Conservation (phyloP, 2,329 filamentous ascomycete genomes). For the Ramichloridium luteum region DNA sequence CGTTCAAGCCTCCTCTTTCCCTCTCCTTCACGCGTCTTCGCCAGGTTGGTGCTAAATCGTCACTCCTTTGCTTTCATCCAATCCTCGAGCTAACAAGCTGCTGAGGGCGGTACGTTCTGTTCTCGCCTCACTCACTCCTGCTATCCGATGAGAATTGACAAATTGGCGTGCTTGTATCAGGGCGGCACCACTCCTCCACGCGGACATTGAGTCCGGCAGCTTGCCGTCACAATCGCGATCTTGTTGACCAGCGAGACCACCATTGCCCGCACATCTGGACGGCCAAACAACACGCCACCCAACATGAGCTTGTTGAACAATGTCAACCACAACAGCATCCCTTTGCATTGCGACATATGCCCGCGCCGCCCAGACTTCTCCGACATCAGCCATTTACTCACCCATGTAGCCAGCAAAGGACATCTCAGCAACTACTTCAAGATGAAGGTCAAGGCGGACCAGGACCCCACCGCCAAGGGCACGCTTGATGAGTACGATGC, state of each 20-base stretch:
- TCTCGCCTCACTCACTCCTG: no score
- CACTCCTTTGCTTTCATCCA: constrained; percentile 14
- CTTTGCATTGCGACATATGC: constrained; percentile 73
- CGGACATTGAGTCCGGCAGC: no score
- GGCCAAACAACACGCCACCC: constrained; percentile 10
- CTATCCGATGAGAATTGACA: no score
- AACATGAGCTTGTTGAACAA: constrained; percentile 21
- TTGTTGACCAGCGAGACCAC: no score
- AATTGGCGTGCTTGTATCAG: no score
- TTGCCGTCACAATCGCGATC: no score
- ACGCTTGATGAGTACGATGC: constrained; percentile 56
- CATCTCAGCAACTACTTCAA: constrained; percentile 78
- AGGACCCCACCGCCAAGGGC: constrained; percentile 43
- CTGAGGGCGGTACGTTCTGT: no score
- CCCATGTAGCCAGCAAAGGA: constrained; percentile 85
- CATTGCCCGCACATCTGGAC: not conserved
- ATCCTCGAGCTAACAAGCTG: no score
- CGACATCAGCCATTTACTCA: constrained; percentile 82
- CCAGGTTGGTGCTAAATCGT: constrained; percentile 5
- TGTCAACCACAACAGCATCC: constrained; percentile 36
- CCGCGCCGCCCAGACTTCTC: constrained; percentile 70
- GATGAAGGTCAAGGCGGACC: constrained; percentile 57
- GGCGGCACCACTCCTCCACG: no score
- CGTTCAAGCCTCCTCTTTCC: no score
- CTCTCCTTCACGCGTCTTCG: constrained; percentile 1